Conservation (phyloP, 2,329 filamentous ascomycete species). For the Metarhizium sp. region DNA sequence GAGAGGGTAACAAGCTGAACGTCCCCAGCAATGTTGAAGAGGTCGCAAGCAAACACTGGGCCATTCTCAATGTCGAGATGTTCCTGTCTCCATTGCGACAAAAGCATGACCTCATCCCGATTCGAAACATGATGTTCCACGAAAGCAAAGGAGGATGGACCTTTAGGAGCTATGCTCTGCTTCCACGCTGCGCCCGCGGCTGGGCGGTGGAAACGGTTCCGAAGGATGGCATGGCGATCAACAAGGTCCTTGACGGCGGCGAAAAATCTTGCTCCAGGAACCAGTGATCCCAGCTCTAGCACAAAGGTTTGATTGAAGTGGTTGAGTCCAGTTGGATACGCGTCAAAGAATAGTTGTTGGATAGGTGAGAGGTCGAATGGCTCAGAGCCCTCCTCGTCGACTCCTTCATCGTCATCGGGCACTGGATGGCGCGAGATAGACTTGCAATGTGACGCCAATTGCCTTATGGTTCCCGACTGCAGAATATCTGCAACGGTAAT, state of each 20-base stretch:
- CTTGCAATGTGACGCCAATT: constrained; percentile 11
- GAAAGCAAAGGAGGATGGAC: background rate
- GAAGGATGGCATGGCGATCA: constrained; percentile 24
- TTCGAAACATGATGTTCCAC: background rate
- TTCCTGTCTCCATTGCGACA: constrained; percentile 4
- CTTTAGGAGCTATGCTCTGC: constrained; percentile 13
- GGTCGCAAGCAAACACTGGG: constrained; percentile 11
- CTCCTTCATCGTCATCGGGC: background rate
- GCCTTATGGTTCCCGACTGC: constrained; percentile 17
- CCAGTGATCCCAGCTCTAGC: constrained; percentile 12
- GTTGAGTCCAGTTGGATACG: constrained; percentile 16
- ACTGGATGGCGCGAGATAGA: background rate
- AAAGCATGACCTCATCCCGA: background rate
- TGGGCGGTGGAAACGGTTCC: constrained; percentile 19
- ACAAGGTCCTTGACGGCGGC: constrained; percentile 17
- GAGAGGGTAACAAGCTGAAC: constrained; percentile 6
- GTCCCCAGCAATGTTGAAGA: constrained; percentile 8
- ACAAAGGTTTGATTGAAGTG: constrained; percentile 37
- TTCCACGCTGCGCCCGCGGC: constrained; percentile 8
- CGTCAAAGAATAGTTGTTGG: constrained; percentile 33
- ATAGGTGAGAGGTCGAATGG: constrained; percentile 32
- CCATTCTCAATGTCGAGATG: constrained; percentile 9
- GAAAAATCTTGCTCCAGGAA: constrained; percentile 10
- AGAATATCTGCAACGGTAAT: constrained; percentile 25
- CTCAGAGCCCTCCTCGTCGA: constrained; percentile 11